A percentile compares a stretch with the other conserved stretches of the same genome.
These are phyloP conservation scores for Sporothrix protearum DNA, from an alignment of 2,329 filamentous ascomycete genomes.

Conservation along the genomic window DNA sequence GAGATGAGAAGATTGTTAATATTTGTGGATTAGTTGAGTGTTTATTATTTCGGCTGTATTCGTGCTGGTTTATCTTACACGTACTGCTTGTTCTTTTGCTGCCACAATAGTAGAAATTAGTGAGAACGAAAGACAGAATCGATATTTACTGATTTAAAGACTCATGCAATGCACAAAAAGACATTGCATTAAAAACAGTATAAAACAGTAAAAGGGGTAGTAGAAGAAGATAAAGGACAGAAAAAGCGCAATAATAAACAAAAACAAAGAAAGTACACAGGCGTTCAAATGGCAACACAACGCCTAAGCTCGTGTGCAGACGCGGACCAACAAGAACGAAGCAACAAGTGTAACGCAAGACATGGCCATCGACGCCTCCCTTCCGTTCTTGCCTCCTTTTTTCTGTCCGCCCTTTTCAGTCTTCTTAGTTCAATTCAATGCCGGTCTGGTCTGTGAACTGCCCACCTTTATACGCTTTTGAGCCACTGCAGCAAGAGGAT, in stretches of 20 bases:
- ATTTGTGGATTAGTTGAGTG: neutral
- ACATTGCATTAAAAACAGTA: neutral
- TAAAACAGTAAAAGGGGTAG: constrained; percentile 1
- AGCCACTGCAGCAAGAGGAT: neutral
- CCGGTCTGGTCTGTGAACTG: neutral
- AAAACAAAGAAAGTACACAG: constrained; percentile 9
- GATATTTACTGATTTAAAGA: neutral
- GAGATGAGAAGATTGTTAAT: neutral
- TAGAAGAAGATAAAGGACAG: constrained; percentile 15
- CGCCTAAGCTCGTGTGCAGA: constrained; percentile 7
- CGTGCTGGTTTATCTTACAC: neutral
- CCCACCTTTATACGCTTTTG: neutral
- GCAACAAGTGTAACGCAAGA: neutral
- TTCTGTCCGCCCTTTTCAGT: neutral
- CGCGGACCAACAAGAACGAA: constrained; percentile 2
- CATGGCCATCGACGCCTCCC: neutral
- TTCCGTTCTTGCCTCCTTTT: neutral
- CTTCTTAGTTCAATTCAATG: neutral
- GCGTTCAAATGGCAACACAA: neutral
- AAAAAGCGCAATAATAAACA: constrained; percentile 1
- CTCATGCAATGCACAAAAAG: neutral
- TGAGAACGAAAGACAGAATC: constrained; percentile 1
- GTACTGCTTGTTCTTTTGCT: too few species aligned
- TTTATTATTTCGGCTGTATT: neutral
- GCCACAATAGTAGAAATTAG: neutral